Evolutionary conservation across 768 basidiomycete genomes (phyloP), one percentile per base, ranked within the genome.

Genomic region (Strobilomyces echinocephalus): DNA sequence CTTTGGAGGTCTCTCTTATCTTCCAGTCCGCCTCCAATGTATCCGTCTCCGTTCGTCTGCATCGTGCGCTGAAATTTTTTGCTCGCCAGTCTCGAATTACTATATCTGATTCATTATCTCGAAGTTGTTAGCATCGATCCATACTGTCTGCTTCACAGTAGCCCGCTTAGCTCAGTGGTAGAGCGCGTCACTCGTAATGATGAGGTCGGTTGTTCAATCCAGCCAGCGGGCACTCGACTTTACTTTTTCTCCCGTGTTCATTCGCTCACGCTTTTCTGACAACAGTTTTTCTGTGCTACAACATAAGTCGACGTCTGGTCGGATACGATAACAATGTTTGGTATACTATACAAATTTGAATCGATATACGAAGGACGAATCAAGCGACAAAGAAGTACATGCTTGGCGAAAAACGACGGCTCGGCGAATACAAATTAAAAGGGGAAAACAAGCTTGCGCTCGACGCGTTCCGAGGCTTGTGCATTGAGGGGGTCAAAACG

Each of bases 121-220:
- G n/a, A n/a, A n/a, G n/a, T n/a, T n/a, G n/a, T n/a, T n/a, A n/a
- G n/a, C n/a, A n/a, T n/a, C n/a, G n/a, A n/a, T n/a, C n/a, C n/a
- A n/a, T n/a, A n/a, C n/a, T n/a, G n/a, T n/a, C n/a, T n/a, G n/a
- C n/a, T n/a, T n/a, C n/a, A n/a, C n/a, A n/a, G n/a, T n/a, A n/a
- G n/a, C 67, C 67, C 67, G 67, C 62, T 70, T 73, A 73, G 72
- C 72, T 73, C 72, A 73, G 72, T 73, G 72, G 72, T 70, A 73
- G 72, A 73, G 72, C 72, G 72, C 73, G 62, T 66, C 72, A 67
- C 72, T 72, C 68, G 70, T 70, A 70, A 72, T 72, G 71, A 63
- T 72, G 71, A 72, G 71, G 71, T 72, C 71, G 72, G 70, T 73
- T 73, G 72, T 72, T 73, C 72, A 72, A 72, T 72, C 72, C 71